phyloP scores from a whole-genome alignment of 73 alveolate species.

The Paraurostyla sp. region DNA sequence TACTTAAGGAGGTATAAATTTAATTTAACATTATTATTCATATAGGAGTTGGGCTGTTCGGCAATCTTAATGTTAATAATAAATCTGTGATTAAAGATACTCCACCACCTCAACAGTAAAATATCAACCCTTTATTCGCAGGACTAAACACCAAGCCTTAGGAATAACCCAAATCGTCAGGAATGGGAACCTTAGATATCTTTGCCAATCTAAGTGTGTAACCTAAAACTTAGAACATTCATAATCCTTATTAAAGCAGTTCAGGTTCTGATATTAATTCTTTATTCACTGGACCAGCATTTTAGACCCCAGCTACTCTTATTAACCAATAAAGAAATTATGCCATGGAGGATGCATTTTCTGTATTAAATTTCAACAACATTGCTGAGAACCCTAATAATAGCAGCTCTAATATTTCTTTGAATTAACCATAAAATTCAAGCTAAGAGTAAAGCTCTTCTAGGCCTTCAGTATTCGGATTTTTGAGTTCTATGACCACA shows the following conservation, averaged over 20 bases:
- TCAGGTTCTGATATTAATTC: neutral
- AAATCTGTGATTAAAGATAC: neutral
- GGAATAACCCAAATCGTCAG: neutral
- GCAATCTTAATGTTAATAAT: neutral
- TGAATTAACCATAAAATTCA: neutral
- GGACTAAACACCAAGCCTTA: neutral
- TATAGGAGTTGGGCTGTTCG: constrained; percentile 10
- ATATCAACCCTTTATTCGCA: constrained; percentile 28
- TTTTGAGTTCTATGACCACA: neutral
- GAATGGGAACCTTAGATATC: neutral
- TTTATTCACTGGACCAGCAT: neutral
- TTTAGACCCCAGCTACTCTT: neutral
- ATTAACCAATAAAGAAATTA: neutral
- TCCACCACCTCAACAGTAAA: neutral
- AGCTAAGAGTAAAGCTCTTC: neutral
- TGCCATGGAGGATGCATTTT: constrained; percentile 33
- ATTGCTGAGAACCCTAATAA: neutral
- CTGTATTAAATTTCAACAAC: constrained; percentile 2
- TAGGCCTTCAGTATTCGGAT: constrained; percentile 4
- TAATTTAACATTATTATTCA: neutral
- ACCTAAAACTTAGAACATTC: neutral
- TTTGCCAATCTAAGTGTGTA: neutral
- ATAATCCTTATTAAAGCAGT: neutral
- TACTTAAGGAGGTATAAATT: neutral
- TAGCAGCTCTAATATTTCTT: neutral